Evolutionary conservation across 73 alveolate species (phyloP).

Genomic region (Stentor roeselii): DNA sequence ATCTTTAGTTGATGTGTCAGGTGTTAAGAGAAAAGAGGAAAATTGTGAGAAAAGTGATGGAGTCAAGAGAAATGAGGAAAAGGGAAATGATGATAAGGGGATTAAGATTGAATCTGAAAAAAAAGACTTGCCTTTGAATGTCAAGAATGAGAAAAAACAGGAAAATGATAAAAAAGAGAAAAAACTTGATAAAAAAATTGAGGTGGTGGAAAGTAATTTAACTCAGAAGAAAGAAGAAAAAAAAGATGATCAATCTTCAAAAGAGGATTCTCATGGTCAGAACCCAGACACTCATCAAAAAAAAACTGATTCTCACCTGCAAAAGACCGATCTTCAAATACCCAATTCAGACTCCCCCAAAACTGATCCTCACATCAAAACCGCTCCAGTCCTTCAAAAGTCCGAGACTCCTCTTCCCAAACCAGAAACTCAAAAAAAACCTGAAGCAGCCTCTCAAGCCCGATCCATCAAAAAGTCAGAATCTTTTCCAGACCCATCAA

Average conservation of each 20-base stretch:
- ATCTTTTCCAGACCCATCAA: no score
- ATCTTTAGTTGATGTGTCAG: neutral
- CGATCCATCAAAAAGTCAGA: no score
- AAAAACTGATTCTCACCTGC: no score
- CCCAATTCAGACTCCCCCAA: no score
- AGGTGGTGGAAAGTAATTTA: neutral
- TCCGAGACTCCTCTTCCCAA: no score
- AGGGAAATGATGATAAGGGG: neutral
- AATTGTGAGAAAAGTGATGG: neutral
- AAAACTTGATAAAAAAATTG: neutral
- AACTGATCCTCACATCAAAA: no score
- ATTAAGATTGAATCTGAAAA: neutral
- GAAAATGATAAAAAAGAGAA: conserved; percentile 3
- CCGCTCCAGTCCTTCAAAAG: no score
- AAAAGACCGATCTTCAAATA: no score
- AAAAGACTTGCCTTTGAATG: neutral
- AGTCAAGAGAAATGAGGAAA: neutral
- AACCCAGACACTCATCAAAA: no score
- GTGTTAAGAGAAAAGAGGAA: neutral
- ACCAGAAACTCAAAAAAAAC: no score
- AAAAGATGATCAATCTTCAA: neutral
- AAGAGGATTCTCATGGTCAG: no score
- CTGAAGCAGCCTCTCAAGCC: no score
- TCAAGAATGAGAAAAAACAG: neutral
- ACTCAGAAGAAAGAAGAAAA: neutral